phyloP scores from a whole-genome alignment of 805 yeast genomes.

The Saccharomycopsis babjevae region DNA sequence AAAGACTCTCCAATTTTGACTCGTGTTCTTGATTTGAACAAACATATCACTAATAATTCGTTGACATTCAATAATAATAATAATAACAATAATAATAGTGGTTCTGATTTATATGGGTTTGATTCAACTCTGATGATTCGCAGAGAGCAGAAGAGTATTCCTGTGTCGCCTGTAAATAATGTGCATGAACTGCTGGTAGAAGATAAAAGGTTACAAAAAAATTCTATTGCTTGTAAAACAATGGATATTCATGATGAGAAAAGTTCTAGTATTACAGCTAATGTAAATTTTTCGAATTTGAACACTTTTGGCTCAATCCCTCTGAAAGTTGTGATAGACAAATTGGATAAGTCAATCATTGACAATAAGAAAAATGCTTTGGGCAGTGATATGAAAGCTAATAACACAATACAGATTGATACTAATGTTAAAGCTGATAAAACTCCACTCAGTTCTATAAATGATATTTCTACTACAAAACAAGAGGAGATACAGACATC shows the following conservation, averaged over 20 bases:
- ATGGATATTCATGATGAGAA: neutral
- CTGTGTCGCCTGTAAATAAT: neutral
- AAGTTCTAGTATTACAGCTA: neutral
- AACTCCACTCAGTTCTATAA: no score
- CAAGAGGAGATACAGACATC: no score
- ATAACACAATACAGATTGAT: no score
- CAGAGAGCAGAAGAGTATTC: neutral
- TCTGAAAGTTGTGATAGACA: neutral
- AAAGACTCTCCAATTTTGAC: slow-evolving; percentile 8
- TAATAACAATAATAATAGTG: neutral
- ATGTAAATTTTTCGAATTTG: neutral
- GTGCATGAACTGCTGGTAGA: neutral
- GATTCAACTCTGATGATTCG: neutral
- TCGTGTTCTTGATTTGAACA: slow-evolving; percentile 10
- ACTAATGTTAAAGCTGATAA: no score
- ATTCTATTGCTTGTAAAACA: neutral
- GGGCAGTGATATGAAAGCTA: neutral
- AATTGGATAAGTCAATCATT: neutral
- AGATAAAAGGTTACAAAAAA: neutral
- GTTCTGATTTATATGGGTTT: neutral
- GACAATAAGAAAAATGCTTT: neutral
- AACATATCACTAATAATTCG: slow-evolving; percentile 2
- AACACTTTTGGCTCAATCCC: neutral
- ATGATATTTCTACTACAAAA: no score
- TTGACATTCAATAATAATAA: neutral